A percentile compares a stretch with the other conserved stretches of the same genome.
Evolutionary conservation across 139 green algal genomes (phyloP).

Genomic region (Chloropicon primus): DNA sequence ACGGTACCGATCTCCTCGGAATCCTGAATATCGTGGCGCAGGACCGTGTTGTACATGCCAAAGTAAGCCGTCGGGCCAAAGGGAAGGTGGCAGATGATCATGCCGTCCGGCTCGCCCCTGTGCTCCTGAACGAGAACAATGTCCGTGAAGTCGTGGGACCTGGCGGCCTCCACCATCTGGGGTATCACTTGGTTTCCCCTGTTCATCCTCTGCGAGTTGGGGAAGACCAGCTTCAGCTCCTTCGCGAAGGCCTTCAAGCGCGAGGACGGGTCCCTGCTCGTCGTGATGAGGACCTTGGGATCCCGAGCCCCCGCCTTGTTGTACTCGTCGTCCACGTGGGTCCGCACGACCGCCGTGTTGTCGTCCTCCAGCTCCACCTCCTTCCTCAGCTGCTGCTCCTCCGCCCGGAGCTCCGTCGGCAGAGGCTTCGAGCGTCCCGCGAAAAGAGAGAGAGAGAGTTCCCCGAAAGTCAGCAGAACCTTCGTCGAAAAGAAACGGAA

Average conservation of each 20-base stretch:
- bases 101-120: constrained; percentile 86
- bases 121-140: constrained; percentile 96
- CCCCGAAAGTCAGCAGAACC: no score
- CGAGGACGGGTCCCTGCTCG: constrained; percentile 73
- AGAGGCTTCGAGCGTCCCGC: no score
- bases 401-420: constrained; percentile 72
- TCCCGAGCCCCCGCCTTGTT: constrained; percentile 66
- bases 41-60: constrained; percentile 78
- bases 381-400: constrained; percentile 58
- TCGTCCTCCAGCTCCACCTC: constrained; percentile 91
- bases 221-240: constrained; percentile 90
- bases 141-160: constrained; percentile 84
- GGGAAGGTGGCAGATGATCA: constrained; percentile 94
- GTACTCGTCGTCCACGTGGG: constrained; percentile 96
- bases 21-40: constrained; percentile 64
- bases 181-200: constrained; percentile 53
- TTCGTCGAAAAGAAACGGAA: no score
- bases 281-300: constrained; percentile 90
- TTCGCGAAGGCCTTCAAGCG: constrained; percentile 90
- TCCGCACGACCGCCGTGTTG: constrained; percentile 60
- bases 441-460: no score
- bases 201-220: constrained; percentile 86
- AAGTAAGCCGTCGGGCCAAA: constrained; percentile 98
- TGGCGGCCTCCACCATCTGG: constrained; percentile 77
- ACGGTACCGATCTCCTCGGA: constrained; percentile 65